These are phyloP conservation scores for Colletotrichum sp. DNA, from an alignment of 2,329 filamentous ascomycete genomes.

Conservation along the genomic window DNA sequence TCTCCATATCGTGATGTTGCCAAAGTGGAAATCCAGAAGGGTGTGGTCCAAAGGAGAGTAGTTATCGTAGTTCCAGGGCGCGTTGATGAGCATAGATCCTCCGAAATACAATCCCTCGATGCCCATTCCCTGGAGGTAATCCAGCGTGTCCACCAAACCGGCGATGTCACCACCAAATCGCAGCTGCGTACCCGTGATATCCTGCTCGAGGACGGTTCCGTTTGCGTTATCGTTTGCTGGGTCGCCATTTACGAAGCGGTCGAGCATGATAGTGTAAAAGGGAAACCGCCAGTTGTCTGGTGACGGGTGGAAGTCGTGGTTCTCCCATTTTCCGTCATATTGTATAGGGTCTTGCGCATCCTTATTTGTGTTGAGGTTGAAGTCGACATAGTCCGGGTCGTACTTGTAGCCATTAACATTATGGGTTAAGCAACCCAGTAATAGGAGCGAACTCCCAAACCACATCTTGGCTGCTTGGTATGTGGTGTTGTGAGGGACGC, in stretches of 20 bases:
- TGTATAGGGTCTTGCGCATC: slow-evolving; percentile 58
- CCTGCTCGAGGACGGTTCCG: slow-evolving; percentile 64
- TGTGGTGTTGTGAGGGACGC: slow-evolving; percentile 5
- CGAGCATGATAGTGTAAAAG: slow-evolving; percentile 69
- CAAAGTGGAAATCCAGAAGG: slow-evolving; percentile 68
- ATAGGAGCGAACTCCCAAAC: slow-evolving; percentile 13
- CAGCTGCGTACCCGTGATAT: slow-evolving; percentile 64
- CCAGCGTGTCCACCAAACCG: slow-evolving; percentile 64
- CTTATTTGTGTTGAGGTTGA: slow-evolving; percentile 66
- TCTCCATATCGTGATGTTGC: slow-evolving; percentile 63
- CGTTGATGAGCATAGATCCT: slow-evolving; percentile 66
- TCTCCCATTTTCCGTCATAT: slow-evolving; percentile 61
- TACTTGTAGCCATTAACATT: slow-evolving; percentile 28
- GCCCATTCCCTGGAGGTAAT: slow-evolving; percentile 70
- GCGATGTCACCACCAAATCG: slow-evolving; percentile 67
- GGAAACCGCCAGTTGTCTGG: slow-evolving; percentile 70
- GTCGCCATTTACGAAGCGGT: slow-evolving; percentile 69
- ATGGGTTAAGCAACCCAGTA: slow-evolving; percentile 18
- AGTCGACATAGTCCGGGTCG: slow-evolving; percentile 41
- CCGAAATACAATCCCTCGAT: slow-evolving; percentile 68
- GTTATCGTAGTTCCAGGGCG: slow-evolving; percentile 66
- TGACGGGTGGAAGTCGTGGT: slow-evolving; percentile 56
- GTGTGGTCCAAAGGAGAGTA: slow-evolving; percentile 66
- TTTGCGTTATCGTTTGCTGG: slow-evolving; percentile 69
- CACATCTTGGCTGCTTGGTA: slow-evolving; percentile 13